phyloP scores from a whole-genome alignment of 768 basidiomycete genomes.

The Dioszegia crocea region DNA sequence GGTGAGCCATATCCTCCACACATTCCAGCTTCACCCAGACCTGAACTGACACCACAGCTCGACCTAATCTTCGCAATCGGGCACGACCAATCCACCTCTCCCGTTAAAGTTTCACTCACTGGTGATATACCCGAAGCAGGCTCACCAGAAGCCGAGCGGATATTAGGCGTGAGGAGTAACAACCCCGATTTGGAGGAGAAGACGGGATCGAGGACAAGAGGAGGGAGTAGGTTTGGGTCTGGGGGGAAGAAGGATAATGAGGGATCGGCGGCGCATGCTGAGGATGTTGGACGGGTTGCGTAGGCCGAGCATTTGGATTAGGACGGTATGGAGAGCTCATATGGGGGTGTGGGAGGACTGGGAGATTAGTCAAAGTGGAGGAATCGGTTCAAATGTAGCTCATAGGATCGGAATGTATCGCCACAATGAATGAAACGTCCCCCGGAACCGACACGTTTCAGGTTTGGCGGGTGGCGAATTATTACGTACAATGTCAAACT shows the following conservation, averaged over 20 bases:
- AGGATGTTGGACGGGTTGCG: neutral
- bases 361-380: too few species aligned
- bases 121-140: slow-evolving; percentile 30
- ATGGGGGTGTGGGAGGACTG: too few species aligned
- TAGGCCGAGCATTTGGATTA: neutral
- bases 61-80: slow-evolving; percentile 34
- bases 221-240: neutral
- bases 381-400: too few species aligned
- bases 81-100: slow-evolving; percentile 17
- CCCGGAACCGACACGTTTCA: too few species aligned
- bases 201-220: neutral
- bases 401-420: too few species aligned
- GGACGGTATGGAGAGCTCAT: too few species aligned
- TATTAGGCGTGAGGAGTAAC: slow-evolving; percentile 11
- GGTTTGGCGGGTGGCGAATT: too few species aligned
- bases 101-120: slow-evolving; percentile 18
- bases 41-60: slow-evolving; percentile 12
- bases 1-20: slow-evolving; percentile 3
- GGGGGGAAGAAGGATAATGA: neutral
- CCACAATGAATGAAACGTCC: too few species aligned
- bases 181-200: too few species aligned
- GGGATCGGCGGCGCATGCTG: neutral
- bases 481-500: too few species aligned
- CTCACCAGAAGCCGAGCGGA: slow-evolving; percentile 21
- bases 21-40: neutral